A percentile compares a stretch with the other conserved stretches of the same genome.
Conservation (phyloP, 225 moss, liverwort and hornwort genomes). For the Climacium dendroides region DNA sequence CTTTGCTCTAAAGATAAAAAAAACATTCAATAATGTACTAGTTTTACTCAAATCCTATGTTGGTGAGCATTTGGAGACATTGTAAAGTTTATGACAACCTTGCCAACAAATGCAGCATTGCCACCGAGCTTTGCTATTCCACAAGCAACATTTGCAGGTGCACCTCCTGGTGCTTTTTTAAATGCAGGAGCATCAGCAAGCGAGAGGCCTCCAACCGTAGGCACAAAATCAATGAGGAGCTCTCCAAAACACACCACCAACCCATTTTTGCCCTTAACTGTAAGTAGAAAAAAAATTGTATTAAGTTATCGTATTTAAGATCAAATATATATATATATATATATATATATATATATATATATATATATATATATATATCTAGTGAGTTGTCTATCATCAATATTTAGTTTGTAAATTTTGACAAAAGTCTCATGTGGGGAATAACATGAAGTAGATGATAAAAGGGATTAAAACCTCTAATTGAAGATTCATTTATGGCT, state of each 20-base stretch:
- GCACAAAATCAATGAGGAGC: conserved; percentile 84
- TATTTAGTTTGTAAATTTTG: no score
- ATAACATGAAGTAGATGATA: fast-evolving
- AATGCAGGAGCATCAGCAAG: conserved; percentile 68
- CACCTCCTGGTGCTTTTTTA: conserved; percentile 86
- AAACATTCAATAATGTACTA: background rate
- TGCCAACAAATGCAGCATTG: conserved; percentile 77
- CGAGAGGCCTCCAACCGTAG: conserved; percentile 69
- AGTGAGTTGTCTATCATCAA: background rate
- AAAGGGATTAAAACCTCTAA: no score
- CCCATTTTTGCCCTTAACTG: conserved; percentile 17
- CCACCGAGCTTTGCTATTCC: conserved; percentile 78
- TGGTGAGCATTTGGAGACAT: background rate
- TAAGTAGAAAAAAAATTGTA: background rate
- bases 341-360: no score
- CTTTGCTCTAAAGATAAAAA: background rate
- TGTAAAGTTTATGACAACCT: conserved; percentile 16
- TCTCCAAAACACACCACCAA: conserved; percentile 86
- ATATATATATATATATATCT: no score
- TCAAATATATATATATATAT: no score
- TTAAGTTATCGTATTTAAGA: background rate
- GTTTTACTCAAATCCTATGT: background rate
- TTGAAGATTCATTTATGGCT: background rate
- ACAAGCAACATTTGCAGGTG: conserved; percentile 85
- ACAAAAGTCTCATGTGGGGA: no score